Base-by-base conservation (phyloP, 805 yeast species). In the Tetrapisispora pingtungensis region DNA sequence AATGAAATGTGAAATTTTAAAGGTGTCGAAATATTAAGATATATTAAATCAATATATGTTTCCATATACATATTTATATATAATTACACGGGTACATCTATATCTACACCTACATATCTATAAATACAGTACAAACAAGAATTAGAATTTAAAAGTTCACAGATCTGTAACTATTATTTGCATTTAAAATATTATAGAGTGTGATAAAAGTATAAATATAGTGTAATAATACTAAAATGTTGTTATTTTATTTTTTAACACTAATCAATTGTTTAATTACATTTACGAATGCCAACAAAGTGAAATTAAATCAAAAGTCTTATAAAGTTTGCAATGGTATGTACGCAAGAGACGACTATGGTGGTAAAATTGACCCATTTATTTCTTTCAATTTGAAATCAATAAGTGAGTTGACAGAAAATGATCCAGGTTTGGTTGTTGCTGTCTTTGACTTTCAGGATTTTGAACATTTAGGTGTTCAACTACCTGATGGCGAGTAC, bases 391-490 rank as follows among this genome's bases (percentile, higher is more conserved):
- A 75, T 43, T 51, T 78, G 44, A 54, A 61, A 44, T 49, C 58
- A 3, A 55, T 60, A 24, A 52, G 50, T 7, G 59, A 58, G 10
- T 48, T 54, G 4, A 46, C 58, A 17, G 65, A 65, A 3, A 62
- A 67, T 22, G 65, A 67, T 37, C 60, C 64, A 8, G 70, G 67
- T 20, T 70, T 90, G 18, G 74, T 88, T 2, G 74, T 86, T 39
- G 78, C 86, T 26, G 71, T 93, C 7, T 93, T 85, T 61, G 96
- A 89, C 61, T 89, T 84, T 67, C 73, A 77, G 54, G 97, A 93
- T 61, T 69, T 81, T 38, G 78, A 70, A 35, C 69, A 72, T 43
- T 61, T 90, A 42, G 98, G 98, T 2, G 69, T 67, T 7, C 51
- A 49, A 2, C 55, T 70, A 20, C 65, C 65, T 5, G 69, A 70